Evolutionary conservation across 768 basidiomycete species (phyloP), one percentile per base, ranked within the genome.

Genomic region (Phanerodontia chrysosporium): DNA sequence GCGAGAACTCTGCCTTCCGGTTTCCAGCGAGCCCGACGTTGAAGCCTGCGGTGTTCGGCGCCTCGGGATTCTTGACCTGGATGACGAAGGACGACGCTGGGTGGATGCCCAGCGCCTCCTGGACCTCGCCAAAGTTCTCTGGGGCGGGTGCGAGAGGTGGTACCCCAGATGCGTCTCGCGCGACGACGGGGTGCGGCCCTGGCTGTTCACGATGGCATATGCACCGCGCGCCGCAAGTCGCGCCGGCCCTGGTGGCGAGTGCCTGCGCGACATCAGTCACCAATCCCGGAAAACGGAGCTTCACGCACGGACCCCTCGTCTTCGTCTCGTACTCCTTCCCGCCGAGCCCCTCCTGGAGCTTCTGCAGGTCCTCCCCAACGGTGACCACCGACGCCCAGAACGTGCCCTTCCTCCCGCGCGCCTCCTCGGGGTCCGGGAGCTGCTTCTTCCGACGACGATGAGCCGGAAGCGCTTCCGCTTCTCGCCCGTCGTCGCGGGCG

Each of bases 11-110:
- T 3, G 77, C 76, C 4, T 75, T 70, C 56, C 75, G 76, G 25
- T 62, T 63, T 21, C 66, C 57, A 13, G 72, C 61, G 25, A 71
- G 51, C 10, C 67, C 70, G 24, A 70, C 63, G 1, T 64, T 65
- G 27, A 58, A 65, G 0, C 73, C 72, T 0, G 67, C 76, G 2
- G 73, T 73, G 2, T 71, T 69, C 0, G 80, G 76, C 12, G 80
- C 80, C 0, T 79, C 71, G 0, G 83, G 83, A 60, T 86, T 85
- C 72, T 84, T 86, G 49, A 86, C 80, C 61, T 86, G 84, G 5
- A 87, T 39, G 16, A 83, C 72, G 62, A 85, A 87, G 0, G 80
- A 80, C 0, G 80, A 81, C 0, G 80, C 78, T 0, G 71, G 70
- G 51, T 76, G 69, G 57, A 88, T 82, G 3, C 83, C 83, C 5